Evolutionary conservation across 1,284 basidiomycete genomes (phyloP).

Genomic region (Coriolopsis trogii): DNA sequence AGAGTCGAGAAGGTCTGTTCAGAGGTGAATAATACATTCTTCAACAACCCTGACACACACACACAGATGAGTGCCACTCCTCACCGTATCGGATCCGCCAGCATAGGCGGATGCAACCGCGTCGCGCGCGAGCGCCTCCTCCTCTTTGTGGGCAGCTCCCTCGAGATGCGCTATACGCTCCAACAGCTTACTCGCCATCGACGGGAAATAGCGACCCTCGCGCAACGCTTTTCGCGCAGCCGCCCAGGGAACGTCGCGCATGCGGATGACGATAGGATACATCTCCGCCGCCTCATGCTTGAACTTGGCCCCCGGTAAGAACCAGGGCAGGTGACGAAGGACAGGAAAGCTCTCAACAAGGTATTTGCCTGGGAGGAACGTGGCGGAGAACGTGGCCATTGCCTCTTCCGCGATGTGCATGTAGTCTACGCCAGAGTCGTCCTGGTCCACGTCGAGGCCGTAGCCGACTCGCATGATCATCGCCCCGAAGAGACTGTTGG

Average conservation of each 20-base stretch:
- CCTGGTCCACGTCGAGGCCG: slow-evolving; percentile 32
- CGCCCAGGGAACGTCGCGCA: slow-evolving; percentile 2
- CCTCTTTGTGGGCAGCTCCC: background rate
- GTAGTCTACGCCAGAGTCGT: slow-evolving; percentile 5
- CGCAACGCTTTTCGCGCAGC: too few relatives aligned
- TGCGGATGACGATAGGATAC: background rate
- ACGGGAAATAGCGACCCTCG: too few relatives aligned
- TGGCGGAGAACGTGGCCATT: slow-evolving; percentile 5
- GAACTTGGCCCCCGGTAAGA: slow-evolving; percentile 10
- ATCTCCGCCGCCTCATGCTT: background rate
- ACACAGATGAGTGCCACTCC: background rate
- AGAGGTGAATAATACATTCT: background rate
- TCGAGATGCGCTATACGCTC: too few relatives aligned
- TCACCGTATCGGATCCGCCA: slow-evolving; percentile 5
- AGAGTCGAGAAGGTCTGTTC: slow-evolving; percentile 3
- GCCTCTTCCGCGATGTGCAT: slow-evolving; percentile 5
- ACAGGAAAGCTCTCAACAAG: slow-evolving; percentile 10
- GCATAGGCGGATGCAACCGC: background rate
- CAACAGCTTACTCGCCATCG: background rate
- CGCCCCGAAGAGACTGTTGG: slow-evolving; percentile 1
- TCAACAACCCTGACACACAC: background rate
- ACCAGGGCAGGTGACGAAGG: slow-evolving; percentile 3
- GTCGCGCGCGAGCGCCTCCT: background rate
- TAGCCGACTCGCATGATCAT: slow-evolving; percentile 31
- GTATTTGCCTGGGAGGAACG: slow-evolving; percentile 10